Base-by-base conservation (phyloP, 805 yeast species). In the Ogataea trehalophila region DNA sequence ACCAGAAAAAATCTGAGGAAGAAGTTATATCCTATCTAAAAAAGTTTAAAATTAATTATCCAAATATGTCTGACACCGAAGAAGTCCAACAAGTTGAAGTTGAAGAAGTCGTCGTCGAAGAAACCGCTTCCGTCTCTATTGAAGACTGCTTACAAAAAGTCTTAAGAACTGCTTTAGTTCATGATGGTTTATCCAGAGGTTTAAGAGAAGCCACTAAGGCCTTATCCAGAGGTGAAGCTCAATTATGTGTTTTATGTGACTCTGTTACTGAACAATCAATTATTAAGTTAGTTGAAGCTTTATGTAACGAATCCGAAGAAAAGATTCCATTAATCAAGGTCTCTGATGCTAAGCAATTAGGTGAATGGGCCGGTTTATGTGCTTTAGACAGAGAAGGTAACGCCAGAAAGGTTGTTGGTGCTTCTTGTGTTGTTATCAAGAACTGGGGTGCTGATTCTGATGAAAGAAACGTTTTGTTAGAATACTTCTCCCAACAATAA, bases 311-410 rank as follows among this genome's bases (percentile, higher is more conserved):
- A 79, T 89, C 95, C 71, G 96, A 88, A 73, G 81, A 84, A 77
- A 87, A 88, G 80, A 89, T 92, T 65, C 98, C 99, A 69, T 82
- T 94, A 77, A 87, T 94, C 86, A 94, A 94, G 87, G 98, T 94
- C 67, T 87, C 98, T 67, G 99, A 94, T 73, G 97, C 98, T 72
- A 94, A 94, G 86, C 87, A 89, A 81, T 85, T 94, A 73, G 99
- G 99, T 84, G 98, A 94, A 83, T 94, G 99, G 99, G 98, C 98
- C 71, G 99, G 99, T 87, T 83, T 94, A 67, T 94, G 97, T 82
- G 89, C 90, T 80, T 85, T 92, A 70, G 98, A 94, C 95, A 89
- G 97, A 80, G 98, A 94, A 70, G 99, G 99, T 80, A 90, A 92
- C 83, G 97, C 98, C 79, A 90, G 97, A 84, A 94, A 94, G 89